Evolutionary conservation across 352 stramenopile species (phyloP).

Genomic region (Pythium dissimile): DNA sequence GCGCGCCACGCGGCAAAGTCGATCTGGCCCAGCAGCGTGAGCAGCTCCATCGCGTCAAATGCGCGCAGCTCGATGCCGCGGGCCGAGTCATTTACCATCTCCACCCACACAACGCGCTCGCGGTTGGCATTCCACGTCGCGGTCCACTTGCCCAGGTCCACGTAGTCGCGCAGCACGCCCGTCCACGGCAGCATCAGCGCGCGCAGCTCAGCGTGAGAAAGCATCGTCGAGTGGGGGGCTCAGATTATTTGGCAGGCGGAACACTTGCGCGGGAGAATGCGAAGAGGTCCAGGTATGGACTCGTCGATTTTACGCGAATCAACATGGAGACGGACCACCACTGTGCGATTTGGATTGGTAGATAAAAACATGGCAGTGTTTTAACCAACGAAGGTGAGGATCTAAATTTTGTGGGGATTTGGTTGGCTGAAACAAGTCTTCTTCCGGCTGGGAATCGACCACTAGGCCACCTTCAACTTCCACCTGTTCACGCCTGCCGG

Average conservation of each 20-base stretch:
- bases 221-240: neutral
- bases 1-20: constrained; percentile 2
- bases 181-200: constrained; percentile 15
- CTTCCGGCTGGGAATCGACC: too few relatives aligned
- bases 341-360: too few relatives aligned
- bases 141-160: constrained; percentile 11
- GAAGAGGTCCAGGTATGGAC: neutral
- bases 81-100: constrained; percentile 4
- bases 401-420: too few relatives aligned
- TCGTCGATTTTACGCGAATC: too few relatives aligned
- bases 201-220: neutral
- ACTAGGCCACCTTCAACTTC: too few relatives aligned
- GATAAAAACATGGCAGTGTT: too few relatives aligned
- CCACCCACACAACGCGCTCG: constrained; percentile 4
- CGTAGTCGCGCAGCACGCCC: constrained; percentile 11
- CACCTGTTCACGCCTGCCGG: too few relatives aligned
- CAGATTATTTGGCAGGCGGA: neutral
- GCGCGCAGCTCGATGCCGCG: constrained; percentile 9
- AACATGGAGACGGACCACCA: too few relatives aligned
- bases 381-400: too few relatives aligned
- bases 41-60: constrained; percentile 14
- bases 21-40: constrained; percentile 14
- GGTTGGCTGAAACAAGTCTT: too few relatives aligned
- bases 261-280: neutral
- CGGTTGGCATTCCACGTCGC: constrained; percentile 2